A percentile compares a stretch with the other conserved stretches of the same genome.
phyloP scores from a whole-genome alignment of 129 eudicot species.

The sunflower (Helianthus annuus) region DNA sequence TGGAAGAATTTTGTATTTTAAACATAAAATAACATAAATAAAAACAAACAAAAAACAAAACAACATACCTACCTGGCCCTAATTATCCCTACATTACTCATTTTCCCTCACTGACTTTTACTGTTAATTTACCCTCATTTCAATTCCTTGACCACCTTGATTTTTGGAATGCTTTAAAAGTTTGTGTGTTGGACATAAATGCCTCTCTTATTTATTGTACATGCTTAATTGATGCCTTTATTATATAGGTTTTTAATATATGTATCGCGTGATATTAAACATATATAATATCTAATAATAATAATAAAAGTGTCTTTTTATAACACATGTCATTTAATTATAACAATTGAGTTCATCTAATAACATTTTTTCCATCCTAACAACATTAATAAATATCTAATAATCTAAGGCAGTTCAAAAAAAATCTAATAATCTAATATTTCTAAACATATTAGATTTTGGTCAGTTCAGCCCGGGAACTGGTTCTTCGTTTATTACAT shows the following conservation, averaged over 20 bases:
- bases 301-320: too few species aligned
- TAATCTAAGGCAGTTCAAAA: too few species aligned
- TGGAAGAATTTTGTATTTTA: neutral
- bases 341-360: too few species aligned
- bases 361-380: too few species aligned
- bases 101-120: slow-evolving; percentile 36
- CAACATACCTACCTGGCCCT: slow-evolving; percentile 33
- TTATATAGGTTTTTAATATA: neutral
- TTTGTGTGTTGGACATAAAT: slow-evolving; percentile 46
- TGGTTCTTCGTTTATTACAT: too few species aligned
- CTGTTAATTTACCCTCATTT: slow-evolving; percentile 46
- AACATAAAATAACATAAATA: neutral
- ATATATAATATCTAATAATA: neutral
- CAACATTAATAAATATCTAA: too few species aligned
- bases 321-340: too few species aligned
- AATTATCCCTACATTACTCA: slow-evolving; percentile 40
- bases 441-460: too few species aligned
- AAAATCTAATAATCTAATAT: too few species aligned
- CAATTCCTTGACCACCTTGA: slow-evolving; percentile 44
- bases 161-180: slow-evolving; percentile 45
- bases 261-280: neutral
- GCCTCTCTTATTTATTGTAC: slow-evolving; percentile 33
- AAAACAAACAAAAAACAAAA: slow-evolving; percentile 5
- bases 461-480: too few species aligned
- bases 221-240: slow-evolving; percentile 7